Conservation (phyloP, 2,329 filamentous ascomycete genomes). For the Nannizzia gypsea region DNA sequence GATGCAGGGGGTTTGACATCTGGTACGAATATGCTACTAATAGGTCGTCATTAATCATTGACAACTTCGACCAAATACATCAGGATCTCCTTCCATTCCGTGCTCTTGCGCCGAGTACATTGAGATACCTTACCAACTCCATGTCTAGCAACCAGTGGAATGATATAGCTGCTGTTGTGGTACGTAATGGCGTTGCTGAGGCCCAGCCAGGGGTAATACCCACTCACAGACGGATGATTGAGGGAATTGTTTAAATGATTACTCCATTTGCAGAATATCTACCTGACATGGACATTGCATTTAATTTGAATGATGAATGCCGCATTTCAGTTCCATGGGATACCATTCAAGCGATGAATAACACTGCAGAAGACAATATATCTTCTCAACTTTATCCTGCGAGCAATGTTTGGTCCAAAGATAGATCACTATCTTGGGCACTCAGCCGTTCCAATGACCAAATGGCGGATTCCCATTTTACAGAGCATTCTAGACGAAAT, state of each 20-base stretch:
- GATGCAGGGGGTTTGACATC: constrained; percentile 41
- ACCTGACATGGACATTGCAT: constrained; percentile 52
- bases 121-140: constrained; percentile 43
- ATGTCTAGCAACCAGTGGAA: constrained; percentile 44
- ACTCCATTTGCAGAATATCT: constrained; percentile 42
- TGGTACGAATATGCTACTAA: constrained; percentile 48
- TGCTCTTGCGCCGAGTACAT: constrained; percentile 38
- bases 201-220: constrained; percentile 41
- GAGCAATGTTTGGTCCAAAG: constrained; percentile 26
- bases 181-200: constrained; percentile 42
- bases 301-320: constrained; percentile 52
- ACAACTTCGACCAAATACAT: constrained; percentile 50
- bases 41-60: constrained; percentile 43
- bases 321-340: constrained; percentile 45
- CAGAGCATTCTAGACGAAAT: constrained; percentile 30
- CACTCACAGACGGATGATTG: constrained; percentile 49
- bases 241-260: constrained; percentile 44
- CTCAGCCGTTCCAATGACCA: constrained; percentile 26
- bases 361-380: constrained; percentile 12
- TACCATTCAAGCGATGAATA: constrained; percentile 28
- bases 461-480: constrained; percentile 27
- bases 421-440: constrained; percentile 29
- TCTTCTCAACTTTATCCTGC: constrained; percentile 16
- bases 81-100: constrained; percentile 46
- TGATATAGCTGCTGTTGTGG: constrained; percentile 44